Conservation (phyloP, 2,329 filamentous ascomycete genomes). For the Byssochlamys sp. region DNA sequence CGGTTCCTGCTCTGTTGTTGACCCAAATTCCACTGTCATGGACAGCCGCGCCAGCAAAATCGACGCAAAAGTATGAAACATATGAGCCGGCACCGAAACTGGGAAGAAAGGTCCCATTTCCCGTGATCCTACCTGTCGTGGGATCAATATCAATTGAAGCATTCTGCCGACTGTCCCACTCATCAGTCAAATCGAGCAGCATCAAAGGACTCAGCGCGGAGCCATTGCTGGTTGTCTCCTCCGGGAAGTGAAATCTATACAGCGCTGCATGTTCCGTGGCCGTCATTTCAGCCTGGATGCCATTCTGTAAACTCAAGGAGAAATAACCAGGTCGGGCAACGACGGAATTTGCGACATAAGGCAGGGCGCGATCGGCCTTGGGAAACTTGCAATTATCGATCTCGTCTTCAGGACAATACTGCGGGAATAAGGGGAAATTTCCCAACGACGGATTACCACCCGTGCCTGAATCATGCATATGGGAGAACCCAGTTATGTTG, state of each 20-base stretch:
- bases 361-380: conserved; percentile 39
- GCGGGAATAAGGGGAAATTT: conserved; percentile 61
- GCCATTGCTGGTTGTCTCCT: conserved; percentile 14
- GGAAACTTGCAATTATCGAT: conserved; percentile 52
- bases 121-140: conserved; percentile 49
- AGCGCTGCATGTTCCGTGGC: conserved; percentile 50
- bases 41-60: conserved; percentile 49
- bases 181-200: conserved; percentile 53
- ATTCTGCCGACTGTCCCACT: conserved; percentile 52
- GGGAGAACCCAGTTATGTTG: conserved; percentile 39
- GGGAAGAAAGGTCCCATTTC: conserved; percentile 49
- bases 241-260: conserved; percentile 56
- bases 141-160: conserved; percentile 46
- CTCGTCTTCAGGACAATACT: conserved; percentile 51
- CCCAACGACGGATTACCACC: conserved; percentile 52
- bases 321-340: conserved; percentile 55
- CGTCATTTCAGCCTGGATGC: conserved; percentile 55
- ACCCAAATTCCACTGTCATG: conserved; percentile 52
- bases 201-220: conserved; percentile 45
- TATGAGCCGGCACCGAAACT: conserved; percentile 56
- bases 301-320: conserved; percentile 46
- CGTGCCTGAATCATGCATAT: conserved; percentile 41
- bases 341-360: conserved; percentile 43
- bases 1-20: conserved; percentile 48
- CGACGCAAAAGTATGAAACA: conserved; percentile 53